Percentiles rank a stretch among this genome's conserved stretches.
phyloP scores from a whole-genome alignment of 2,329 filamentous ascomycete species.

The Pseudofabraea citricarpa region DNA sequence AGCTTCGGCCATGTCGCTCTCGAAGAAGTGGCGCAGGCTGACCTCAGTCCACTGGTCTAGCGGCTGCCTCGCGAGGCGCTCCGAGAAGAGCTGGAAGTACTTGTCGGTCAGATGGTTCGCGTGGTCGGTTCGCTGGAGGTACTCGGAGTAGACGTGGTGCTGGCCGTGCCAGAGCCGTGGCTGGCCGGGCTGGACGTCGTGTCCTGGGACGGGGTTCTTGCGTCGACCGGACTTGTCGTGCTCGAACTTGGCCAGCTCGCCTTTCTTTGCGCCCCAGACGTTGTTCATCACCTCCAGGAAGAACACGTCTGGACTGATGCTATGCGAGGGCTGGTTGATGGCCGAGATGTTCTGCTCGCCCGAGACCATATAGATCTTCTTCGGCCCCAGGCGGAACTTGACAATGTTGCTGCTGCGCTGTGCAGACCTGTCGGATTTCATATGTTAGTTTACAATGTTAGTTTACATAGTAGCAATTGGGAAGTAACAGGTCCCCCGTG shows the following conservation, averaged over 20 bases:
- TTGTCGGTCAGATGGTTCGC: conserved; percentile 2
- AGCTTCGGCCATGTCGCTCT: conserved; percentile 15
- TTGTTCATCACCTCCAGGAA: not conserved
- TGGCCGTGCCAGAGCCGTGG: conserved; percentile 20
- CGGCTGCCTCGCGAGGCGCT: conserved; percentile 9
- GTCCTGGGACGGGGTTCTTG: not conserved
- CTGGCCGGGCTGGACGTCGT: not conserved
- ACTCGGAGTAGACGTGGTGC: conserved; percentile 11
- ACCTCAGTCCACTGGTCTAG: conserved; percentile 15
- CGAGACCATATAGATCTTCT: conserved; percentile 2
- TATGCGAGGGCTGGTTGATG: not conserved
- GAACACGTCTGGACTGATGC: not conserved
- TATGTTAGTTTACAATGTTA: not conserved
- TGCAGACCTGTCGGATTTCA: not conserved
- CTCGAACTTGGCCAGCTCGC: not conserved
- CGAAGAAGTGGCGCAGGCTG: conserved; percentile 13
- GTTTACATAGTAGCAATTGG: not conserved
- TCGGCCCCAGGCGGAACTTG: conserved; percentile 2
- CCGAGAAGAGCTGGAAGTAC: conserved; percentile 11
- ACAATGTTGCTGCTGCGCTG: not conserved
- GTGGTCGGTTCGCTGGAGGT: conserved; percentile 11
- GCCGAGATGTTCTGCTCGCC: not conserved
- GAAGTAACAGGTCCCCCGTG: no score
- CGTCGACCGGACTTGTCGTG: not conserved
- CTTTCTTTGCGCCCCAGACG: not conserved